A percentile compares a stretch with the other conserved stretches of the same genome.
These are phyloP conservation scores for Aspergillus ostianus DNA, from an alignment of 495 filamentous ascomycete genomes.

Conservation along the genomic window DNA sequence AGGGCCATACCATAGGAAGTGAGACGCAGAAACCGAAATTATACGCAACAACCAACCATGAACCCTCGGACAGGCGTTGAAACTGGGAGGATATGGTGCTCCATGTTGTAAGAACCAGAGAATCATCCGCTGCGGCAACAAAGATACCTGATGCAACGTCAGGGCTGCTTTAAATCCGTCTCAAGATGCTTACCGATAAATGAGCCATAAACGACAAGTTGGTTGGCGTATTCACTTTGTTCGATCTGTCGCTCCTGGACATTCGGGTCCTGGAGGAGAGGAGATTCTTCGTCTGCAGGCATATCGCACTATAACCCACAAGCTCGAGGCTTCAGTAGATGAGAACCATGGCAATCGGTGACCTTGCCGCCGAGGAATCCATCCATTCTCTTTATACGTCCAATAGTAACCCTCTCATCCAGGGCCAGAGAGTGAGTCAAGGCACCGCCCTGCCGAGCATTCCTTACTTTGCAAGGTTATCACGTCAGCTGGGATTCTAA, in stretches of 20 bases:
- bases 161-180: background rate
- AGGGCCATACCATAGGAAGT: slow-evolving; percentile 28
- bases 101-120: slow-evolving; percentile 29
- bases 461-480: no score
- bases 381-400: no score
- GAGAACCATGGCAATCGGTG: no score
- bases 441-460: no score
- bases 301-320: background rate
- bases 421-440: no score
- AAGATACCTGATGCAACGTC: slow-evolving; percentile 25
- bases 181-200: slow-evolving; percentile 7
- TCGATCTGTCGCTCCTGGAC: background rate
- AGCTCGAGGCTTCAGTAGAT: no score
- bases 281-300: slow-evolving; percentile 2
- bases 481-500: no score
- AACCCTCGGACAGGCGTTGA: slow-evolving; percentile 20
- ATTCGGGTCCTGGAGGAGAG: slow-evolving; percentile 1
- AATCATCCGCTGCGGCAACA: slow-evolving; percentile 28
- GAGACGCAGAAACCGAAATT: slow-evolving; percentile 34
- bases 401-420: no score
- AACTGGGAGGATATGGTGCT: slow-evolving; percentile 32
- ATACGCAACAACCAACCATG: slow-evolving; percentile 33
- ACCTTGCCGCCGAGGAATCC: no score
- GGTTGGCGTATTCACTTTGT: slow-evolving; percentile 1
- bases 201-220: slow-evolving; percentile 9